Percentiles rank a stretch among this genome's conserved stretches.
Conservation (phyloP, 2,329 filamentous ascomycete genomes). For the Sporothrix mexicana region DNA sequence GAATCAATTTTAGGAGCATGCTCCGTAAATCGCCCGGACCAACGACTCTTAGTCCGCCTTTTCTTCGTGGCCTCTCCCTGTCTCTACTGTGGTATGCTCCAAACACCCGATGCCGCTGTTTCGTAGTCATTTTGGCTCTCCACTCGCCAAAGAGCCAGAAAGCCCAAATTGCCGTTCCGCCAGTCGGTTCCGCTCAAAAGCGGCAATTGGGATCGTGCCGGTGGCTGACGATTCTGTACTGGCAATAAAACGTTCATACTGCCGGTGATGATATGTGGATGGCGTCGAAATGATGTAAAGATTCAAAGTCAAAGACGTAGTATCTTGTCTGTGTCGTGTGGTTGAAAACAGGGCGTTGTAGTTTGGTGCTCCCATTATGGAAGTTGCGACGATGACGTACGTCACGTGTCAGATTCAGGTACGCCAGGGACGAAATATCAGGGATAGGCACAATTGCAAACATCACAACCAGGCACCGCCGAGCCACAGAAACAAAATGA, state of each 20-base stretch:
- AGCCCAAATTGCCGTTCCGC: slow-evolving; percentile 16
- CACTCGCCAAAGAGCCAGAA: not conserved
- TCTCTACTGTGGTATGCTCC: not conserved
- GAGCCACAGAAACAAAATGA: not conserved
- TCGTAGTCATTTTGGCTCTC: not conserved
- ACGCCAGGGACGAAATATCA: not conserved
- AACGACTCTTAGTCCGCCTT: not conserved
- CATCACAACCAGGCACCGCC: not conserved
- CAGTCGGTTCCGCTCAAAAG: slow-evolving; percentile 25
- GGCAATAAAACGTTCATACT: too few relatives aligned
- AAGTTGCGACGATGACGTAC: slow-evolving; percentile 8
- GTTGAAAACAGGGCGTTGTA: not conserved
- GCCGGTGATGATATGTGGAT: too few relatives aligned
- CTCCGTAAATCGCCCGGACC: slow-evolving; percentile 16
- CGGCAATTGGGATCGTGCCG: slow-evolving; percentile 25
- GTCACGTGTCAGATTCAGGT: slow-evolving; percentile 16
- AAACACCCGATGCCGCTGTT: slow-evolving; percentile 15
- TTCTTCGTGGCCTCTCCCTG: not conserved
- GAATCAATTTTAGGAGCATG: not conserved
- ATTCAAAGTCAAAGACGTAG: not conserved
- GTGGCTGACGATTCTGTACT: not conserved
- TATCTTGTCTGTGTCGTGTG: not conserved
- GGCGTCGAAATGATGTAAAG: not conserved
- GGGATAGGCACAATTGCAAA: not conserved
- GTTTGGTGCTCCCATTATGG: not conserved